These are phyloP conservation scores for Stagonosporopsis vannaccii DNA, from an alignment of 2,329 filamentous ascomycete genomes.

Conservation along the genomic window DNA sequence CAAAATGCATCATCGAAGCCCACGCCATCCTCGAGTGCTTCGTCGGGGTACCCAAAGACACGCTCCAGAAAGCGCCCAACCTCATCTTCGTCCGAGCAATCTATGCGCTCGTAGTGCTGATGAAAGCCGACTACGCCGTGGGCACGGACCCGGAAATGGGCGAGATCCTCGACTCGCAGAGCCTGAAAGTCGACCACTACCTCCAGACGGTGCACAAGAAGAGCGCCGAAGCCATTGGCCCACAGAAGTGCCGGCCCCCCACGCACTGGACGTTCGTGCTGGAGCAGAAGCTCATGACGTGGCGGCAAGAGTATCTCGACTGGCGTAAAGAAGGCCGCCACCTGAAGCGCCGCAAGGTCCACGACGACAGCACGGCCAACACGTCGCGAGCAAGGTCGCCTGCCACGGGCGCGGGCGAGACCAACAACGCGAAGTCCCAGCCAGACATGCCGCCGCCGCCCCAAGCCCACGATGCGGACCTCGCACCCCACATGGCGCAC, in stretches of 20 bases:
- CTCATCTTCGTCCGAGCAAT: constrained; percentile 43
- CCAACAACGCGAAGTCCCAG: neutral
- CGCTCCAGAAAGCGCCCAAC: constrained; percentile 37
- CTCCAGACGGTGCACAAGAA: constrained; percentile 33
- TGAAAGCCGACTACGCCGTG: constrained; percentile 48
- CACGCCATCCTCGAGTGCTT: constrained; percentile 45
- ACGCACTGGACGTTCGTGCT: constrained; percentile 43
- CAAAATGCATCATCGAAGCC: constrained; percentile 43
- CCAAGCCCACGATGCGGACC: neutral
- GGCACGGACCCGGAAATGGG: constrained; percentile 44
- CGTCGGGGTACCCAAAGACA: constrained; percentile 26
- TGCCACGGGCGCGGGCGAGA: neutral
- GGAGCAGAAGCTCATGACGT: constrained; percentile 40
- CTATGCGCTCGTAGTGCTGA: constrained; percentile 41
- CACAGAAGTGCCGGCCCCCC: constrained; percentile 42
- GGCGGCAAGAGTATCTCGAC: constrained; percentile 41
- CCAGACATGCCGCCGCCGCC: neutral
- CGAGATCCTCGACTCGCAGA: constrained; percentile 42
- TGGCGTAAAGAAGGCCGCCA: constrained; percentile 39
- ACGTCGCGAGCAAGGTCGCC: neutral
- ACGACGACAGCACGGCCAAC: neutral
- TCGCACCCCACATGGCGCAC: neutral
- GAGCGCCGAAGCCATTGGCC: constrained; percentile 36
- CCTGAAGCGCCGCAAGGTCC: constrained; percentile 25
- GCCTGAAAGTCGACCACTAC: constrained; percentile 43